Base-by-base conservation (phyloP, 2,329 filamentous ascomycete genomes). In the Xylaria sp. region DNA sequence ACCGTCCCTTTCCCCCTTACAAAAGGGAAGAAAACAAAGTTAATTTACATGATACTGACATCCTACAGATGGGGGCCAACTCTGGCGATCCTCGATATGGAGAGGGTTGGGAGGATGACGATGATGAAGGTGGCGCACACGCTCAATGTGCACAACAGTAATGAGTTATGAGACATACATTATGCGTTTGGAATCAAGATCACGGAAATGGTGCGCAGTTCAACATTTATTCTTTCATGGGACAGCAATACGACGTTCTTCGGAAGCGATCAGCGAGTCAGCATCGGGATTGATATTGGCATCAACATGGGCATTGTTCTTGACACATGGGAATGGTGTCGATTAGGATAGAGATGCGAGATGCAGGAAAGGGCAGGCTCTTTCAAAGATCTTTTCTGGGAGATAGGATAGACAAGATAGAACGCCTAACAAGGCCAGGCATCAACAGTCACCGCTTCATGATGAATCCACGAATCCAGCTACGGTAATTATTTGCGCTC, bases 121-220 rank as follows among this genome's bases (percentile, higher is more conserved):
- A 92, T 31, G 91, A 91, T 1, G 90, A 90, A 34, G 90, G 89
- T 0, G 90, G 86, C 5, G 89, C 86, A 50, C 84, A 85, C 66
- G 85, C 91, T 34, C 92, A 94, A 80, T 94, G 92, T 77, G 89
- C 91, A 71, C 89, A 91, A 66, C 91, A 93, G 84, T 93, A 89
- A 85, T 70, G 75, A 78, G 57, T 76, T 74, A 79, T 73, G 78
- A 78, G 70, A 73, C 58, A 76, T 73, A 73, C 72, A 64, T 51
- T 66, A 73, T 63, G 67, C 61, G 61, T 70, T 58, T 41, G 58
- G 55, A 63, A 66, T 68, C 72, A 66, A 70, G 63, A 71, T 66
- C 65, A 73, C 62, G 65, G 20, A 51, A 50, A 64, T 54, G 59
- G 57, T 41, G 65, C 46, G 64, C 62, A 65, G 66, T 65, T 63